These are phyloP conservation scores for Wickerhamomyces ciferrii DNA, from an alignment of 805 yeast species.

Conservation along the genomic window DNA sequence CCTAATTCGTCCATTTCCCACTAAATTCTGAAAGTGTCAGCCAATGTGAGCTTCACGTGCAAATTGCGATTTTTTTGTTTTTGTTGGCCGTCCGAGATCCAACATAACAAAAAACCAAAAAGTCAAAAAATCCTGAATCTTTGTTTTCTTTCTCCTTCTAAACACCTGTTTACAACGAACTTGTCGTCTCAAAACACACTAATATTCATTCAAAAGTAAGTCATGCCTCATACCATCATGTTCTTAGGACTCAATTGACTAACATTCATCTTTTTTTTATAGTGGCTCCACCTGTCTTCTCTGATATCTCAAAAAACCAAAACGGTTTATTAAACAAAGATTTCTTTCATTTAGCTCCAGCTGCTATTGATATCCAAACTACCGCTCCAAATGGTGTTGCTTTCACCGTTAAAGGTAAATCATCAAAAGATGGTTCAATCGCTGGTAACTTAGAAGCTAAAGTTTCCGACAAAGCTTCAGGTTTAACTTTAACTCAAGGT, in stretches of 20 bases:
- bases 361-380: slow-evolving; percentile 84
- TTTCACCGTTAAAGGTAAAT: slow-evolving; percentile 90
- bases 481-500: slow-evolving; percentile 93
- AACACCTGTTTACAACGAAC: not conserved
- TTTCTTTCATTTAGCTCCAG: slow-evolving; percentile 88
- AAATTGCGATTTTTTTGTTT: not conserved
- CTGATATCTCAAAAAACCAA: slow-evolving; percentile 89
- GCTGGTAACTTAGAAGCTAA: slow-evolving; percentile 89
- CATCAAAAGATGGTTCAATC: slow-evolving; percentile 72
- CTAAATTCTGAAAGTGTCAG: not conserved
- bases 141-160: not conserved
- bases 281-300: slow-evolving; percentile 84
- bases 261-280: slow-evolving; percentile 8
- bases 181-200: not conserved
- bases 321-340: slow-evolving; percentile 87
- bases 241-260: not conserved
- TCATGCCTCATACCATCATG: not conserved
- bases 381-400: slow-evolving; percentile 95
- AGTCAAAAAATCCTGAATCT: not conserved
- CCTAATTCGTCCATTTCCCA: too few species aligned
- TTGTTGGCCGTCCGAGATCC: not conserved
- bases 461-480: slow-evolving; percentile 88
- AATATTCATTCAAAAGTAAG: not conserved
- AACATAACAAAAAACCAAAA: not conserved
- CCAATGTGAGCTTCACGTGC: not conserved